phyloP scores from a whole-genome alignment of 1,284 basidiomycete species.

The Ganoderma sinense region DNA sequence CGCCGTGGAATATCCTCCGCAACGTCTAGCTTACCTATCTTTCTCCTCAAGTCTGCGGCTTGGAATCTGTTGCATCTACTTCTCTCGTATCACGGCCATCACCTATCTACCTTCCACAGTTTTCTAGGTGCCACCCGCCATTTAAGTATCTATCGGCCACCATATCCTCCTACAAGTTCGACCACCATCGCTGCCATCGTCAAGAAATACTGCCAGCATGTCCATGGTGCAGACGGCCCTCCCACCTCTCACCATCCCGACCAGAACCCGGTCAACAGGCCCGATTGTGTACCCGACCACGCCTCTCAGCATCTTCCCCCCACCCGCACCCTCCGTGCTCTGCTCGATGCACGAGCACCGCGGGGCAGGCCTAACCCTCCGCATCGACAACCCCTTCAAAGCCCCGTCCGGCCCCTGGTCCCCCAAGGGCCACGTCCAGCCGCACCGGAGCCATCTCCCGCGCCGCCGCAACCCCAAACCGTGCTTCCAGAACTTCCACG shows the following conservation, averaged over 20 bases:
- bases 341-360: constrained; percentile 35
- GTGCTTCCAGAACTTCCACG: constrained; percentile 31
- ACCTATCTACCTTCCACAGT: neutral
- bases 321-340: constrained; percentile 27
- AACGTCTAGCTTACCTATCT: constrained; percentile 3
- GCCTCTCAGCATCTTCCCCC: constrained; percentile 37
- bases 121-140: neutral
- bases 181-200: neutral
- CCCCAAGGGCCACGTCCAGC: constrained; percentile 38
- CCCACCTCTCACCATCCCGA: constrained; percentile 19
- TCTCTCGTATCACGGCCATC: neutral
- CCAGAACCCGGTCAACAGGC: constrained; percentile 9
- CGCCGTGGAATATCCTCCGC: neutral
- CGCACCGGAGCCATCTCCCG: constrained; percentile 39
- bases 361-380: constrained; percentile 34
- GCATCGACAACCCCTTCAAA: constrained; percentile 30
- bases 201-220: constrained; percentile 6
- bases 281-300: constrained; percentile 31
- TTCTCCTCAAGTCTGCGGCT: constrained; percentile 29
- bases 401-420: constrained; percentile 28
- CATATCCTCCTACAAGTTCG: neutral
- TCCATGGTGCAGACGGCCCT: constrained; percentile 12
- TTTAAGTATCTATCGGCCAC: neutral
- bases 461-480: constrained; percentile 36
- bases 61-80: constrained; percentile 3